These are phyloP conservation scores for Ceratocystis ficicola DNA, from an alignment of 2,329 filamentous ascomycete genomes.

Conservation along the genomic window DNA sequence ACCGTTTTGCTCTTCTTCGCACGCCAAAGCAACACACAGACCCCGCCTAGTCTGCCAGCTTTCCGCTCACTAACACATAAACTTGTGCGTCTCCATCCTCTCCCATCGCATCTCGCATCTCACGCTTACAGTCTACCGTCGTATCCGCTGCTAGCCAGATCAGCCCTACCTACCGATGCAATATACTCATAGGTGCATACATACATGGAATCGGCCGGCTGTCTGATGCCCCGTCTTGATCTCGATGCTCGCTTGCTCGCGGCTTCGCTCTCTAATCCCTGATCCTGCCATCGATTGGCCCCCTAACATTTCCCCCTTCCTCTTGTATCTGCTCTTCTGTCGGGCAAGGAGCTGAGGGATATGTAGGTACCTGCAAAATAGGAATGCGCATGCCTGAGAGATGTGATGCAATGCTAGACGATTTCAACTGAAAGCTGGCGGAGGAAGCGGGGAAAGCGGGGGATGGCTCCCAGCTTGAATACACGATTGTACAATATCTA, in stretches of 20 bases:
- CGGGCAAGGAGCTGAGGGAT: too few relatives aligned
- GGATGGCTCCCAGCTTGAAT: too few relatives aligned
- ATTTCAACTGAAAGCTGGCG: too few relatives aligned
- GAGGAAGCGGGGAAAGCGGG: conserved; percentile 8
- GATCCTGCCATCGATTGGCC: background rate
- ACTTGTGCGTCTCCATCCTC: background rate
- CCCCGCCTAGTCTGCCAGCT: background rate
- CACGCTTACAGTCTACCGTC: background rate
- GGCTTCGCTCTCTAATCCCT: background rate
- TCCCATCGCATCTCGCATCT: background rate
- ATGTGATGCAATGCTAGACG: too few relatives aligned
- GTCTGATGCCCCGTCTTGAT: too few relatives aligned
- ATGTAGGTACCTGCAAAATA: too few relatives aligned
- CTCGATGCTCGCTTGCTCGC: too few relatives aligned
- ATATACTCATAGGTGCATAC: background rate
- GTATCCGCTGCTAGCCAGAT: background rate
- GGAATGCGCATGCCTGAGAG: too few relatives aligned
- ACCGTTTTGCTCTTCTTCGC: background rate
- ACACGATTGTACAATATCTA: too few relatives aligned
- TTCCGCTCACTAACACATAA: background rate
- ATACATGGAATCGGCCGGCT: background rate
- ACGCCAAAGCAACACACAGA: background rate
- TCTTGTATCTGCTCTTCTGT: background rate
- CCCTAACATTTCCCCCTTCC: background rate
- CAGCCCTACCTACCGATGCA: background rate